phyloP scores from a whole-genome alignment of 805 yeast species.

The Ogataea methylovora region DNA sequence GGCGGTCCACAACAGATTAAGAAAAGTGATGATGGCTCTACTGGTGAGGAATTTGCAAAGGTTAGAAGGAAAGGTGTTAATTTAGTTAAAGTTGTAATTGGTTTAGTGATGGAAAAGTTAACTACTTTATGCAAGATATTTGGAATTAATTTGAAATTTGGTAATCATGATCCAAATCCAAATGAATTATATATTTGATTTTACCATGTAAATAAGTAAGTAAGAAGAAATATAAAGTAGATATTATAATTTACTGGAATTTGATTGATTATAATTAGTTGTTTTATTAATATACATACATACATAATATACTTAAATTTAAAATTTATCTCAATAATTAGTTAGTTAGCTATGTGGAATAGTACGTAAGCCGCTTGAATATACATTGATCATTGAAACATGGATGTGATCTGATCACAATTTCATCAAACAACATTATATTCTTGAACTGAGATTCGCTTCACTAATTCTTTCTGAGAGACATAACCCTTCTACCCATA shows the following conservation, averaged over 20 bases:
- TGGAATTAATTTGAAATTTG: conserved; percentile 46
- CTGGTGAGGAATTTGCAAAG: conserved; percentile 11
- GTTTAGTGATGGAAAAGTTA: conserved; percentile 38
- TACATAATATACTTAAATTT: not conserved
- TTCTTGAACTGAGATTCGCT: no score
- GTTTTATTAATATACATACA: not conserved
- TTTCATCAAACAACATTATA: no score
- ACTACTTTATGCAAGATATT: conserved; percentile 42
- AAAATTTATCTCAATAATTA: not conserved
- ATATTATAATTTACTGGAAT: no score
- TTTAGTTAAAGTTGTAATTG: conserved; percentile 60
- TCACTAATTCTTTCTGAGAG: conserved; percentile 11
- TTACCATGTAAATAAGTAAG: not conserved
- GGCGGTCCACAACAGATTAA: not conserved
- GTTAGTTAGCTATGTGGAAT: no score
- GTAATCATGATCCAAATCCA: conserved; percentile 14
- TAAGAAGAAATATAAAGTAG: no score
- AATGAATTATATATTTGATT: conserved; percentile 20
- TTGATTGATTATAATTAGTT: no score
- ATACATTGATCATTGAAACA: no score
- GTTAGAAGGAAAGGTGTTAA: conserved; percentile 45
- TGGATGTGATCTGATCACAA: no score
- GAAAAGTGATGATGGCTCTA: conserved; percentile 24
- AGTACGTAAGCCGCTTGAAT: no score
- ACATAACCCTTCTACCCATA: conserved; percentile 19